Evolutionary conservation across 1,284 basidiomycete species (phyloP).

Genomic region (Earliella scabrosa): DNA sequence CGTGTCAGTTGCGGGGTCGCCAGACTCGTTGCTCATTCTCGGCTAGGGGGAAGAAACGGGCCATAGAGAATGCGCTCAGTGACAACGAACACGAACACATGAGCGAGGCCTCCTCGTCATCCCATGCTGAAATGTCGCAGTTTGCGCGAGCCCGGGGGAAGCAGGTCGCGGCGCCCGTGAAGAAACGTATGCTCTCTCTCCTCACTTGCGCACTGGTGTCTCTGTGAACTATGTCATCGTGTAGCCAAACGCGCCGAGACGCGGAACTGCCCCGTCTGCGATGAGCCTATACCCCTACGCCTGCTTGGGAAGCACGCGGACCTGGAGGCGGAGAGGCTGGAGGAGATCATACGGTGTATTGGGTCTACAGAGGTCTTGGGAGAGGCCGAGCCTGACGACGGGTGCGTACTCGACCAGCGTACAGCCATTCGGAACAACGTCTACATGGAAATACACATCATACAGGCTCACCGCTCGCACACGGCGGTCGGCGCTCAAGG

Average conservation of each 20-base stretch:
- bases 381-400: constrained; percentile 49
- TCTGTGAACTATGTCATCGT: not conserved
- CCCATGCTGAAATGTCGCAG: not conserved
- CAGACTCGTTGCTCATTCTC: constrained; percentile 2
- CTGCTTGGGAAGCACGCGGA: constrained; percentile 63
- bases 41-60: constrained; percentile 30
- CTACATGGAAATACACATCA: not conserved
- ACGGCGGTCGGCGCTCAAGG: constrained; percentile 68
- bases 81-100: constrained; percentile 18
- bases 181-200: constrained; percentile 32
- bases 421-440: not conserved
- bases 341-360: constrained; percentile 64
- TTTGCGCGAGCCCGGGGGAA: constrained; percentile 20
- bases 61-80: constrained; percentile 11
- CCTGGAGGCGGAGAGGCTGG: constrained; percentile 68
- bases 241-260: constrained; percentile 75
- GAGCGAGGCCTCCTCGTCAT: constrained; percentile 15
- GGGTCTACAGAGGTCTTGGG: constrained; percentile 53
- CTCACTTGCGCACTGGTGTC: not conserved
- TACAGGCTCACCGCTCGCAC: constrained; percentile 29
- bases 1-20: constrained; percentile 16
- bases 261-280: constrained; percentile 71
- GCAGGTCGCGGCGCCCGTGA: constrained; percentile 23
- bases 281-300: constrained; percentile 70
- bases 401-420: constrained; percentile 40